A percentile compares a stretch with the other conserved stretches of the same genome.
Conservation (phyloP, 352 stramenopile species). For the Phytopythium ostracodes region DNA sequence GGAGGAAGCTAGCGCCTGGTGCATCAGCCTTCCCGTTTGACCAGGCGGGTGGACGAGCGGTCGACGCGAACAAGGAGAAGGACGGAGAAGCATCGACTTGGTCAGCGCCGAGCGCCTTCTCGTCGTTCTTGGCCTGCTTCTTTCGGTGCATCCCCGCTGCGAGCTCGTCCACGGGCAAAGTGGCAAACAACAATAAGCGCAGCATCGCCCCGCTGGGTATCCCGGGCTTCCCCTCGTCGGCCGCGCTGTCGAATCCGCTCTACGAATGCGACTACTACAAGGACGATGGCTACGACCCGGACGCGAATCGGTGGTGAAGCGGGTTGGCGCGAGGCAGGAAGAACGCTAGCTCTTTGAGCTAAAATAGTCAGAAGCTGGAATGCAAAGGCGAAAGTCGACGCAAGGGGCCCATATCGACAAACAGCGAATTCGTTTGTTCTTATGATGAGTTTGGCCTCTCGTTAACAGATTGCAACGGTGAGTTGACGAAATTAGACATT, state of each 20-base stretch:
- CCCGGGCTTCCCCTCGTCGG: constrained; percentile 35
- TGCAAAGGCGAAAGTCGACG: no score
- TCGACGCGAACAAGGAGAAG: constrained; percentile 17
- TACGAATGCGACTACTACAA: constrained; percentile 60
- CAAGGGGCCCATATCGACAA: no score
- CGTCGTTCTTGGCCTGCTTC: constrained; percentile 28
- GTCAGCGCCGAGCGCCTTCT: constrained; percentile 1
- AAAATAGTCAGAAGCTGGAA: no score
- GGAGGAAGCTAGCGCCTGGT: constrained; percentile 21
- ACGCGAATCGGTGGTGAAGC: constrained; percentile 1
- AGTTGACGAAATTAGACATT: no score
- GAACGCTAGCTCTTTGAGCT: no score
- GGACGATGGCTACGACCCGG: constrained; percentile 33
- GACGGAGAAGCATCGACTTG: constrained; percentile 16
- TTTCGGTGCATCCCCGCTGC: constrained; percentile 23
- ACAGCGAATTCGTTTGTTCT: no score
- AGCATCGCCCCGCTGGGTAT: constrained; percentile 36
- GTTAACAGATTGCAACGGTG: no score
- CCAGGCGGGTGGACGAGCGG: constrained; percentile 8
- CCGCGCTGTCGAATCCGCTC: constrained; percentile 28
- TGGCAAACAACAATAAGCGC: constrained; percentile 9
- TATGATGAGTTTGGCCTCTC: no score
- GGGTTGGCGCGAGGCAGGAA: neutral
- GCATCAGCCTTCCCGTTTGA: constrained; percentile 23
- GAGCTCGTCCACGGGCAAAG: constrained; percentile 1